Conservation (phyloP, 2,329 filamentous ascomycete genomes). For the Arthrobotrys pseudoclavata region DNA sequence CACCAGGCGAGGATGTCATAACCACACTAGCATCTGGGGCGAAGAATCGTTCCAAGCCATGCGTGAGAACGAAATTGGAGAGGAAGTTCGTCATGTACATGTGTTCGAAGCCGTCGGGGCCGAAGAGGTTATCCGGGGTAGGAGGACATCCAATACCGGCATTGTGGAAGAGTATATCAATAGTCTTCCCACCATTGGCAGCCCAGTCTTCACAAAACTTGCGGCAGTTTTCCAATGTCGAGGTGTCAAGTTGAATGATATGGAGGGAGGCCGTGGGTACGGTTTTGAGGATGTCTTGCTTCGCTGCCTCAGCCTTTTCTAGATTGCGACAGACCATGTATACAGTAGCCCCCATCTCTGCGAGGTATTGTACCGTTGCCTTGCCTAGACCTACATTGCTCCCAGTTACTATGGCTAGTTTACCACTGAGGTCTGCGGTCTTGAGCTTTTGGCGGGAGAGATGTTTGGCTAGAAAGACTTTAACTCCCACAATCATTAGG, state of each 20-base stretch:
- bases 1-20: constrained; percentile 51
- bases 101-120: constrained; percentile 47
- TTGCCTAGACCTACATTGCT: constrained; percentile 56
- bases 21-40: constrained; percentile 46
- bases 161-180: constrained; percentile 58
- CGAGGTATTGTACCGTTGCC: constrained; percentile 43
- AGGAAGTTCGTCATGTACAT: constrained; percentile 59
- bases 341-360: constrained; percentile 46
- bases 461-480: constrained; percentile 25
- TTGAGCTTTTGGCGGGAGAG: constrained; percentile 47
- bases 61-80: constrained; percentile 52
- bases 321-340: constrained; percentile 55
- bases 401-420: constrained; percentile 54
- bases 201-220: constrained; percentile 55
- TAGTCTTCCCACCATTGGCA: constrained; percentile 44
- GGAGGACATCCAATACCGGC: constrained; percentile 51
- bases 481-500: constrained; percentile 21
- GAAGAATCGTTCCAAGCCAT: constrained; percentile 43
- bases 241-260: constrained; percentile 45
- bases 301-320: constrained; percentile 43
- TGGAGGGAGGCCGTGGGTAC: constrained; percentile 42
- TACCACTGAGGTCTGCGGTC: constrained; percentile 44
- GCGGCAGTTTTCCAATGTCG: constrained; percentile 42
- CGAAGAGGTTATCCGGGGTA: constrained; percentile 15
- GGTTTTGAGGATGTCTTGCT: constrained; percentile 43